Conservation (phyloP, 179 eudicot species). For the Amaranthus tricolor region DNA sequence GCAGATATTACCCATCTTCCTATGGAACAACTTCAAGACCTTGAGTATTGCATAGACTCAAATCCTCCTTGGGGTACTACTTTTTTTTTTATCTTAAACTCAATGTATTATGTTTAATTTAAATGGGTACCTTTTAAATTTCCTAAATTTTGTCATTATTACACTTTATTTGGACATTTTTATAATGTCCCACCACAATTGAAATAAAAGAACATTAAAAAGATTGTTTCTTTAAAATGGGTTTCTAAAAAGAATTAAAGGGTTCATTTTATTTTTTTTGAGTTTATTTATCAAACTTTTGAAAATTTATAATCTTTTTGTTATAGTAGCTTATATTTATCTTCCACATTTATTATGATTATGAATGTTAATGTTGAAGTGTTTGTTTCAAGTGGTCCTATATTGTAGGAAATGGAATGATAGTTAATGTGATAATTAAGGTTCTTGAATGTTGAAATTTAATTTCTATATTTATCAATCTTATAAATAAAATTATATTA, state of each 20-base stretch:
- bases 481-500: too few species aligned
- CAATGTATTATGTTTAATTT: too few species aligned
- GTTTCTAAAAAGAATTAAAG: slow-evolving; percentile 23
- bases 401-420: slow-evolving; percentile 24
- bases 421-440: slow-evolving; percentile 21
- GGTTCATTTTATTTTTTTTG: slow-evolving; percentile 1
- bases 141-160: slow-evolving; percentile 25
- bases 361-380: slow-evolving; percentile 12
- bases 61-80: slow-evolving; percentile 95
- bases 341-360: slow-evolving; percentile 24
- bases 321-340: neutral
- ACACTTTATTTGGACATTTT: slow-evolving; percentile 11
- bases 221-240: slow-evolving; percentile 7
- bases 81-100: neutral
- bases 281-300: too few species aligned
- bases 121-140: neutral
- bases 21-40: slow-evolving; percentile 99
- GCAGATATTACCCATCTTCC: slow-evolving; percentile 87
- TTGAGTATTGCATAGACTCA: slow-evolving; percentile 97
- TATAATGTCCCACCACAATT: slow-evolving; percentile 33
- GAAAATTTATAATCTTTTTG: too few species aligned
- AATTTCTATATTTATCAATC: neutral
- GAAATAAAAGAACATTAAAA: slow-evolving; percentile 7
- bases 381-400: slow-evolving; percentile 31
- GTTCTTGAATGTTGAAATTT: slow-evolving; percentile 5